phyloP scores from a whole-genome alignment of 768 basidiomycete genomes.

The Melanogaster broomeanus region DNA sequence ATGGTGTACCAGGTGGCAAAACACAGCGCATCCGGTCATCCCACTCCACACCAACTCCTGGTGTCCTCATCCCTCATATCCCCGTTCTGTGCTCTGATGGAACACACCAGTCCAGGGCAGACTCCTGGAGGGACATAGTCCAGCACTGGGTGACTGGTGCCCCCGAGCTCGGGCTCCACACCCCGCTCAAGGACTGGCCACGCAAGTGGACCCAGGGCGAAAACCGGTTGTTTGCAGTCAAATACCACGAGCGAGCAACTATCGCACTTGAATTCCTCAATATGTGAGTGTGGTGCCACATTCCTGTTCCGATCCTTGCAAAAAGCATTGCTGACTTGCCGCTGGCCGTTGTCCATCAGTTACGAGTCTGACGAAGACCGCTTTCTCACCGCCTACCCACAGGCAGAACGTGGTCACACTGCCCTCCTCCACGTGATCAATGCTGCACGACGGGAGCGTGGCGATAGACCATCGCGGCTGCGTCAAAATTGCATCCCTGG shows the following conservation, averaged over 20 bases:
- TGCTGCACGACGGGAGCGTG: background rate
- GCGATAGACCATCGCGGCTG: too few relatives aligned
- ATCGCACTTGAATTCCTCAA: conserved; percentile 5
- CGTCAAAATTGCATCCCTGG: too few relatives aligned
- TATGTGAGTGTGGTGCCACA: background rate
- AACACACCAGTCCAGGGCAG: background rate
- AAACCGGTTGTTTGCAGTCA: conserved; percentile 1
- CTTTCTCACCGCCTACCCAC: conserved; percentile 1
- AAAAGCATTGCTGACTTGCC: background rate
- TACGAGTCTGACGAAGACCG: background rate
- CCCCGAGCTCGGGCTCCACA: background rate
- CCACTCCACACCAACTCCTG: background rate
- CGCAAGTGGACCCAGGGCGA: background rate
- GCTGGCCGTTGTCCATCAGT: too few relatives aligned
- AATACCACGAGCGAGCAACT: background rate
- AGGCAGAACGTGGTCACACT: conserved; percentile 1
- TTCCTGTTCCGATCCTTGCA: background rate
- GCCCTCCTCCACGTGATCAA: background rate
- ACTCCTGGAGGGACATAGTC: conserved; percentile 8
- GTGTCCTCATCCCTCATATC: background rate
- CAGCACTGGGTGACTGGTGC: background rate
- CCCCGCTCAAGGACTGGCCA: conserved; percentile 8
- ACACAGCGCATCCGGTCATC: background rate
- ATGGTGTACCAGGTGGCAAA: background rate
- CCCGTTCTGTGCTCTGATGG: background rate